These are phyloP conservation scores for Eragrostis nindensis DNA, from an alignment of 176 grass and related monocot species.

Conservation along the genomic window DNA sequence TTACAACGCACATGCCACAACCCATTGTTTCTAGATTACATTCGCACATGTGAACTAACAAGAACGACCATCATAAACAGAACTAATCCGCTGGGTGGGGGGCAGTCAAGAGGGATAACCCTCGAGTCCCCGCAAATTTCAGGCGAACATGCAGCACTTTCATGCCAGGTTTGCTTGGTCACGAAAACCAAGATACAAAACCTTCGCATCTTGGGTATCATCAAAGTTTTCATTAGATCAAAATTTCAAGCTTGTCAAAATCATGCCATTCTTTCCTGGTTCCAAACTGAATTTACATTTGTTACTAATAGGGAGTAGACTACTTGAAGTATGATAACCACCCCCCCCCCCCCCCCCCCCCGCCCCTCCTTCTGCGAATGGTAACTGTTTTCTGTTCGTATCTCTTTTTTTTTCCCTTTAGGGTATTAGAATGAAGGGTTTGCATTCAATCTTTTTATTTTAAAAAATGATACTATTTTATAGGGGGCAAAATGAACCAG, in stretches of 20 bases:
- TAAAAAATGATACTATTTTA: background rate
- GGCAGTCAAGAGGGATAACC: too few relatives aligned
- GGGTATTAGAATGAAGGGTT: background rate
- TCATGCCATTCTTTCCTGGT: background rate
- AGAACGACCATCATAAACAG: too few relatives aligned
- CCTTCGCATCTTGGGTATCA: constrained; percentile 45
- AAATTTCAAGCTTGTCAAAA: background rate
- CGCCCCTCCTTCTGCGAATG: constrained; percentile 64
- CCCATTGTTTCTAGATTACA: too few relatives aligned
- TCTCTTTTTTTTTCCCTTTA: background rate
- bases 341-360: too few relatives aligned
- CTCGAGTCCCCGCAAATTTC: too few relatives aligned
- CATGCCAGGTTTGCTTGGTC: constrained; percentile 56
- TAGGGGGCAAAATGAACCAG: constrained; percentile 58
- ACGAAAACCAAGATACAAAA: constrained; percentile 59
- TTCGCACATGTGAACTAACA: too few relatives aligned
- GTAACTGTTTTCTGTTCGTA: constrained; percentile 35
- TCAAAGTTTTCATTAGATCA: background rate
- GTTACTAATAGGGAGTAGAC: background rate
- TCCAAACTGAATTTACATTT: background rate
- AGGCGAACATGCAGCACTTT: constrained; percentile 57
- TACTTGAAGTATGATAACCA: constrained; percentile 40
- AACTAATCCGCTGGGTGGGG: too few relatives aligned
- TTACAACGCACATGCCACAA: too few relatives aligned
- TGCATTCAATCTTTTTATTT: background rate